These are phyloP conservation scores for Tarenaya hassleriana DNA, from an alignment of 345 rosid species.

Conservation along the genomic window DNA sequence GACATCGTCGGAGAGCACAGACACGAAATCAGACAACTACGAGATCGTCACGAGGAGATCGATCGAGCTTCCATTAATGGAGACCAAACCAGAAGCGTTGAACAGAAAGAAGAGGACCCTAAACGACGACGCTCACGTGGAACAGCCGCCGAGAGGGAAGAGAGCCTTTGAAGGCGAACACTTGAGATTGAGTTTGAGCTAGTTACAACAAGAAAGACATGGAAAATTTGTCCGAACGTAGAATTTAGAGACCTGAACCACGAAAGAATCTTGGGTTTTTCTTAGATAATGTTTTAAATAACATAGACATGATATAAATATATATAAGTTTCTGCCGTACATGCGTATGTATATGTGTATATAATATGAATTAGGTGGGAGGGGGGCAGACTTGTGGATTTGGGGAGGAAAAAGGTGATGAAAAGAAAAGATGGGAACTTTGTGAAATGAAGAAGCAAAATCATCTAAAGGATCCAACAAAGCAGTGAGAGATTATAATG, in stretches of 20 bases:
- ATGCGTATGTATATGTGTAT: slow-evolving; percentile 44
- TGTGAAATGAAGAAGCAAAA: too few relatives aligned
- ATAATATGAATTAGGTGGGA: slow-evolving; percentile 24
- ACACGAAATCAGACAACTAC: too few relatives aligned
- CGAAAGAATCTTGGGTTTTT: neutral
- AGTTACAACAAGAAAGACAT: slow-evolving; percentile 27
- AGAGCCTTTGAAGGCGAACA: slow-evolving; percentile 29
- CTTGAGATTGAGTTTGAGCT: slow-evolving; percentile 32
- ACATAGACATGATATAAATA: slow-evolving; percentile 27
- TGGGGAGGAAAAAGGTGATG: slow-evolving; percentile 31
- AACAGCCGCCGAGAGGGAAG: slow-evolving; percentile 39
- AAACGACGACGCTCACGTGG: slow-evolving; percentile 31
- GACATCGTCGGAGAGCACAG: slow-evolving; percentile 79
- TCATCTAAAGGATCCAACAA: too few relatives aligned
- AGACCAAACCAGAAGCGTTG: slow-evolving; percentile 36
- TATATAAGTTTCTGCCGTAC: too few relatives aligned
- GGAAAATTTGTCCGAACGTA: too few relatives aligned
- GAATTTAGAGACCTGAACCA: too few relatives aligned
- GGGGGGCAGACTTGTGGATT: slow-evolving; percentile 30
- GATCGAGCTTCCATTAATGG: slow-evolving; percentile 60
- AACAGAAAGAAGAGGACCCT: slow-evolving; percentile 47
- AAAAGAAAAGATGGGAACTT: too few relatives aligned
- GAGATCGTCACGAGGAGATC: slow-evolving; percentile 24
- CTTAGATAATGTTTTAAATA: slow-evolving; percentile 4
- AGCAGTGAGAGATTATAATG: too few relatives aligned